A percentile compares a stretch with the other conserved stretches of the same genome.
phyloP scores from a whole-genome alignment of 345 rosid genomes.

The Syzygium grande region DNA sequence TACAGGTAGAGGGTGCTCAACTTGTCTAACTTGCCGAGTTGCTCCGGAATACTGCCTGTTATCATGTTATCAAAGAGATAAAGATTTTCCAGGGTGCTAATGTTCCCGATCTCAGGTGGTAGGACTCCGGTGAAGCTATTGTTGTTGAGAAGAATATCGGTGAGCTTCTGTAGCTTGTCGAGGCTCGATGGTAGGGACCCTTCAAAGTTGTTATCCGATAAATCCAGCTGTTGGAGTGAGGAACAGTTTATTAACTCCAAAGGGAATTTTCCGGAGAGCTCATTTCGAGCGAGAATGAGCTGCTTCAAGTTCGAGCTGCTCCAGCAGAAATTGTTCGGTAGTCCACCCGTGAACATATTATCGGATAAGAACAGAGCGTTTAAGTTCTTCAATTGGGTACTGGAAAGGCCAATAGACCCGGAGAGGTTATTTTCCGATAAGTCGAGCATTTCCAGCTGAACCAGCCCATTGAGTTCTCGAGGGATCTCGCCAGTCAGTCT shows the following conservation, averaged over 20 bases:
- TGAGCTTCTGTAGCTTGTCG: constrained; percentile 43
- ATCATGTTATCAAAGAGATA: constrained; percentile 56
- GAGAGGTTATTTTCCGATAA: constrained; percentile 61
- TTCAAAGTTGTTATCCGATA: constrained; percentile 46
- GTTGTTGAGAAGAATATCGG: constrained; percentile 32
- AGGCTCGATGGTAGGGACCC: constrained; percentile 51
- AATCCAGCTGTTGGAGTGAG: constrained; percentile 46
- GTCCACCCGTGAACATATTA: constrained; percentile 44
- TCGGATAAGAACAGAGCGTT: constrained; percentile 29
- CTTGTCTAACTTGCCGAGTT: constrained; percentile 51
- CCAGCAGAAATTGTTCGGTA: constrained; percentile 51
- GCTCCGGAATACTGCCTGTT: constrained; percentile 54
- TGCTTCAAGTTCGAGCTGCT: constrained; percentile 37
- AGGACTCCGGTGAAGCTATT: constrained; percentile 45
- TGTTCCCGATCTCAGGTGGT: constrained; percentile 50
- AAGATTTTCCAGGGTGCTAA: constrained; percentile 44
- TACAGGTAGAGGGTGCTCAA: constrained; percentile 50
- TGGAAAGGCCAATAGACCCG: constrained; percentile 38
- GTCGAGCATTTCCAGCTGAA: constrained; percentile 49
- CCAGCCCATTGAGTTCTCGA: constrained; percentile 34
- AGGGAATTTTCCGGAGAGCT: constrained; percentile 59
- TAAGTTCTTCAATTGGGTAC: constrained; percentile 36
- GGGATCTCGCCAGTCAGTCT: constrained; percentile 53
- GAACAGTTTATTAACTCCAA: constrained; percentile 46
- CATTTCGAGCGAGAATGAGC: constrained; percentile 40